Evolutionary conservation across 2,329 filamentous ascomycete species (phyloP).

Genomic region (Aspergillus brasiliensis): DNA sequence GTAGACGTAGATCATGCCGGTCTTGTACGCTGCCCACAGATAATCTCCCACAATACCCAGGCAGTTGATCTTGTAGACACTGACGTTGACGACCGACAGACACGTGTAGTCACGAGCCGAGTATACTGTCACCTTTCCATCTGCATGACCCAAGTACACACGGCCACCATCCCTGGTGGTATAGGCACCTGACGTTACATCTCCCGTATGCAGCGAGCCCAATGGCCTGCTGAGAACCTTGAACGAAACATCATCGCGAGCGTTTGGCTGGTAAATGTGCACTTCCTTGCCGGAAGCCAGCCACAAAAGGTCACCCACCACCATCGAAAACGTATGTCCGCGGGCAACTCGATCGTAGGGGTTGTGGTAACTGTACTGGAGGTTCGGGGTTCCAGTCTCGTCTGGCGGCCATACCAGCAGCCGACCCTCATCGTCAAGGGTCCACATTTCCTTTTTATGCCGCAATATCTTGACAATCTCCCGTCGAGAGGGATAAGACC

Average conservation of each 20-base stretch:
- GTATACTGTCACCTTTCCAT: slow-evolving; percentile 95
- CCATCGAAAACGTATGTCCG: slow-evolving; percentile 84
- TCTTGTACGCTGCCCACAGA: slow-evolving; percentile 94
- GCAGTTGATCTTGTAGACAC: slow-evolving; percentile 92
- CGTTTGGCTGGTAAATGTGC: slow-evolving; percentile 75
- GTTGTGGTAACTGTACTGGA: slow-evolving; percentile 72
- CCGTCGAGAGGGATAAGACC: slow-evolving; percentile 72
- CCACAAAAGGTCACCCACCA: slow-evolving; percentile 85
- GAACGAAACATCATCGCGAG: slow-evolving; percentile 69
- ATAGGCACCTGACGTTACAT: slow-evolving; percentile 81
- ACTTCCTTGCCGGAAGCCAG: slow-evolving; percentile 85
- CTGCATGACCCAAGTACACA: slow-evolving; percentile 86
- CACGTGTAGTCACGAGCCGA: slow-evolving; percentile 75
- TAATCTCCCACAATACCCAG: slow-evolving; percentile 77
- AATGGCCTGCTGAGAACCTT: slow-evolving; percentile 74
- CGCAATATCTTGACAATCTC: slow-evolving; percentile 85
- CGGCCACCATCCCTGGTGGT: slow-evolving; percentile 73
- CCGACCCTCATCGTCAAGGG: slow-evolving; percentile 84
- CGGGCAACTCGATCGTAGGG: slow-evolving; percentile 70
- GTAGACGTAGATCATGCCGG: slow-evolving; percentile 90
- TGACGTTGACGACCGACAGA: slow-evolving; percentile 79
- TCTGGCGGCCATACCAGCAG: slow-evolving; percentile 86
- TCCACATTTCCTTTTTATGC: slow-evolving; percentile 89
- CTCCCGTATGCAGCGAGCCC: slow-evolving; percentile 71
- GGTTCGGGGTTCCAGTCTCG: slow-evolving; percentile 69